phyloP scores from a whole-genome alignment of 768 basidiomycete genomes.

The Termitomyces sp. region DNA sequence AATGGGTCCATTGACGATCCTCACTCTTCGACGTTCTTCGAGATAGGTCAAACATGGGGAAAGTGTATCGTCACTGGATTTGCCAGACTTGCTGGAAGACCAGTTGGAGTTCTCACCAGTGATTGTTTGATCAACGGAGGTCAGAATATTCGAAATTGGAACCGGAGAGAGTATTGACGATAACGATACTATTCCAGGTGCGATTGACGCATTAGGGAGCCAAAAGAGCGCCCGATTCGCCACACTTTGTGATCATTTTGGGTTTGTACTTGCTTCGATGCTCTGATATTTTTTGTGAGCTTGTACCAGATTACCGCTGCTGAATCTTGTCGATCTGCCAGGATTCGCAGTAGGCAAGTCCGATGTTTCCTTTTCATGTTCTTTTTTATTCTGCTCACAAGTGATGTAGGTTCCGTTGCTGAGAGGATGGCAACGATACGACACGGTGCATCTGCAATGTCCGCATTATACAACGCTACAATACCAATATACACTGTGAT shows the following conservation, averaged over 20 bases:
- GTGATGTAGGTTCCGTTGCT: slow-evolving; percentile 14
- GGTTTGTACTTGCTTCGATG: slow-evolving; percentile 16
- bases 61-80: slow-evolving; percentile 31
- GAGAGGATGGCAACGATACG: slow-evolving; percentile 33
- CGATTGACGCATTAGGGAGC: slow-evolving; percentile 32
- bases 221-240: slow-evolving; percentile 33
- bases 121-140: slow-evolving; percentile 34
- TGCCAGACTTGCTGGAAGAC: slow-evolving; percentile 27
- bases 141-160: slow-evolving; percentile 4
- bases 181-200: slow-evolving; percentile 18
- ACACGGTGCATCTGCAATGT: slow-evolving; percentile 31
- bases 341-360: slow-evolving; percentile 31
- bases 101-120: slow-evolving; percentile 30
- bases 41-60: slow-evolving; percentile 33
- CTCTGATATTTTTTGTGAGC: not conserved
- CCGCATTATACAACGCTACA: slow-evolving; percentile 30
- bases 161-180: not conserved
- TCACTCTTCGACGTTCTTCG: slow-evolving; percentile 23
- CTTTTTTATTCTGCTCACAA: not conserved
- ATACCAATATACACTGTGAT: slow-evolving; percentile 32
- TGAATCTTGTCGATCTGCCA: slow-evolving; percentile 36
- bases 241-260: slow-evolving; percentile 34
- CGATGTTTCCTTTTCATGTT: not conserved
- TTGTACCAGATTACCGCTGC: slow-evolving; percentile 24
- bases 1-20: slow-evolving; percentile 9